Conservation (phyloP, 2,329 filamentous ascomycete species). For the Pseudocercospora crystallina region DNA sequence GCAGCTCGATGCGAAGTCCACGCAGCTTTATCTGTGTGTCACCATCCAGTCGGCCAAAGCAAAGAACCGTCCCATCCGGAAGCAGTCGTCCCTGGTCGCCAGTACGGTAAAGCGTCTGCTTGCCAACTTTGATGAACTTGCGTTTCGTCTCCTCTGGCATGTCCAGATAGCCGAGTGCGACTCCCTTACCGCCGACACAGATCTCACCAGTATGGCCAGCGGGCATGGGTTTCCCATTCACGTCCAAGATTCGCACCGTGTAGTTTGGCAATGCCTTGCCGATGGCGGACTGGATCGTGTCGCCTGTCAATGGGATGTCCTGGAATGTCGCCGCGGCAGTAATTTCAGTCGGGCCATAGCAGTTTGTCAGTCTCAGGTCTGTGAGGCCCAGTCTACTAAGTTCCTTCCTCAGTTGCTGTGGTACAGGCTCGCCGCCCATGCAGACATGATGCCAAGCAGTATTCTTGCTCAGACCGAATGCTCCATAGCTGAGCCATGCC, state of each 20-base stretch:
- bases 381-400: neutral
- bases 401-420: neutral
- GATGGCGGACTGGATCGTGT: too few species aligned
- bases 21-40: constrained; percentile 50
- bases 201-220: constrained; percentile 46
- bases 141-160: neutral
- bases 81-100: constrained; percentile 41
- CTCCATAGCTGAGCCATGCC: constrained; percentile 20
- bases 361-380: constrained; percentile 1
- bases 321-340: neutral
- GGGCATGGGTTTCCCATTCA: constrained; percentile 38
- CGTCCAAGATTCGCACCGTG: constrained; percentile 42
- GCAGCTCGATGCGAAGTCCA: constrained; percentile 48
- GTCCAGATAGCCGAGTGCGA: constrained; percentile 38
- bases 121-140: neutral
- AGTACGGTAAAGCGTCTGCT: constrained; percentile 35
- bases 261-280: constrained; percentile 37
- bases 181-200: constrained; percentile 39
- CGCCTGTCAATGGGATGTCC: neutral
- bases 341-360: constrained; percentile 10
- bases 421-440: constrained; percentile 33
- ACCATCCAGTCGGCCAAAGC: constrained; percentile 41
- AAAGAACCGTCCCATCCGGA: constrained; percentile 35
- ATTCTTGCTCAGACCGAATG: neutral
- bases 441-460: constrained; percentile 33